phyloP scores from a whole-genome alignment of 179 eudicot species.

The Sideroxylon spinosum region DNA sequence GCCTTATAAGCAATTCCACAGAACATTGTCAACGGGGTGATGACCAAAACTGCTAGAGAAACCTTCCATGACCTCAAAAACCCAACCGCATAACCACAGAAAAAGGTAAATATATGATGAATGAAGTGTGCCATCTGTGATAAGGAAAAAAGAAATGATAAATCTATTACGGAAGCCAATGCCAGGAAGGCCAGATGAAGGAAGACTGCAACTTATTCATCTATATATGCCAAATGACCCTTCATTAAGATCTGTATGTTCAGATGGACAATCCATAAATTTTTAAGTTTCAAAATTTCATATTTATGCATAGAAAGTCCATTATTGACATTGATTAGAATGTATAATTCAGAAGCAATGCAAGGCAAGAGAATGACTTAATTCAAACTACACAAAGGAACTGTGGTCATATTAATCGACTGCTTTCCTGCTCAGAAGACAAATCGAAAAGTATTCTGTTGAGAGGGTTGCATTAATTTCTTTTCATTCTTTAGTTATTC shows the following conservation, averaged over 20 bases:
- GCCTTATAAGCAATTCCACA: conserved; percentile 50
- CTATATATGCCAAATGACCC: not conserved
- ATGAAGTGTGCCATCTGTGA: conserved; percentile 48
- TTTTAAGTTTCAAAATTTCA: too few species aligned
- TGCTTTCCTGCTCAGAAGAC: too few species aligned
- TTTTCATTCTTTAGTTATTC: too few species aligned
- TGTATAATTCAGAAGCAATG: too few species aligned
- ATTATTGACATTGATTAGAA: too few species aligned
- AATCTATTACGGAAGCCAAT: not conserved
- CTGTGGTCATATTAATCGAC: too few species aligned
- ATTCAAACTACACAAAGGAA: too few species aligned
- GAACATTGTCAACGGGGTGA: conserved; percentile 50
- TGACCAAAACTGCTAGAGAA: conserved; percentile 43
- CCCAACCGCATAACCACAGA: conserved; percentile 41
- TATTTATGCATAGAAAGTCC: too few species aligned
- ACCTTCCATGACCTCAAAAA: conserved; percentile 36
- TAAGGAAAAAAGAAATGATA: not conserved
- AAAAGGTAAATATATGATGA: conserved; percentile 42
- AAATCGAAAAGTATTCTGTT: too few species aligned
- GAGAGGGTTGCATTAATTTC: too few species aligned
- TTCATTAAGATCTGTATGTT: not conserved
- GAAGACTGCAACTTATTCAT: not conserved
- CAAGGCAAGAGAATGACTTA: too few species aligned
- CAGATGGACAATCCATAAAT: not conserved
- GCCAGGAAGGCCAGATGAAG: not conserved